A percentile compares a stretch with the other conserved stretches of the same genome.
phyloP scores from a whole-genome alignment of 2,329 filamentous ascomycete species.

The Pseudocercospora pini-densiflorae region DNA sequence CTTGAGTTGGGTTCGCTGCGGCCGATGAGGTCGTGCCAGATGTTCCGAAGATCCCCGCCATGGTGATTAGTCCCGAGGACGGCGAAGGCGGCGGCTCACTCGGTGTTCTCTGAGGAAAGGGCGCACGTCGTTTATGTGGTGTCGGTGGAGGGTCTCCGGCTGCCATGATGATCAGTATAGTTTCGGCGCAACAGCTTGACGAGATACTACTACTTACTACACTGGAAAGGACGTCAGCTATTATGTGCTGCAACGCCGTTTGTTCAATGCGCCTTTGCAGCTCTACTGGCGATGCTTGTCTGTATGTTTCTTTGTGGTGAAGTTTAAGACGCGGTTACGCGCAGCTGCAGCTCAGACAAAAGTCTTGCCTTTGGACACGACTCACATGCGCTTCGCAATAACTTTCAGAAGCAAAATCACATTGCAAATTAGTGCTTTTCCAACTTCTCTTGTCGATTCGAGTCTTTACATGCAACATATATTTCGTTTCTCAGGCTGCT shows the following conservation, averaged over 20 bases:
- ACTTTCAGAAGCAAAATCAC: not conserved
- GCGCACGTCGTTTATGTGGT: not conserved
- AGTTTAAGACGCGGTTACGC: not conserved
- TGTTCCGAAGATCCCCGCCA: slow-evolving; percentile 53
- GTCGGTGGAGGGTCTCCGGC: not conserved
- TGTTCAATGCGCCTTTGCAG: not conserved
- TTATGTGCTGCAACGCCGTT: not conserved
- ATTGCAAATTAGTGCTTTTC: not conserved
- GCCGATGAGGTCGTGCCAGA: slow-evolving; percentile 56
- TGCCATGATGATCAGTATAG: not conserved
- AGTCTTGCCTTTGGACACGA: not conserved
- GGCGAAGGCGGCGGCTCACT: not conserved
- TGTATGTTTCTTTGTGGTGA: not conserved
- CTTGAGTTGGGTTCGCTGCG: slow-evolving; percentile 71
- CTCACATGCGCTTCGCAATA: not conserved
- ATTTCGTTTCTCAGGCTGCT: not conserved
- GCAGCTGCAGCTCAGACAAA: not conserved
- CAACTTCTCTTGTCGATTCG: not conserved
- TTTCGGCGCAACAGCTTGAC: not conserved
- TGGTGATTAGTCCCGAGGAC: not conserved
- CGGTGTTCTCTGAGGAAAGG: not conserved
- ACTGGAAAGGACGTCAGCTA: not conserved
- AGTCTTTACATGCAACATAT: not conserved
- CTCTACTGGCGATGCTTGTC: not conserved
- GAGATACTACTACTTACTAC: not conserved